phyloP scores from a whole-genome alignment of 2,329 filamentous ascomycete species.

The Clonostachys rhizophaga region DNA sequence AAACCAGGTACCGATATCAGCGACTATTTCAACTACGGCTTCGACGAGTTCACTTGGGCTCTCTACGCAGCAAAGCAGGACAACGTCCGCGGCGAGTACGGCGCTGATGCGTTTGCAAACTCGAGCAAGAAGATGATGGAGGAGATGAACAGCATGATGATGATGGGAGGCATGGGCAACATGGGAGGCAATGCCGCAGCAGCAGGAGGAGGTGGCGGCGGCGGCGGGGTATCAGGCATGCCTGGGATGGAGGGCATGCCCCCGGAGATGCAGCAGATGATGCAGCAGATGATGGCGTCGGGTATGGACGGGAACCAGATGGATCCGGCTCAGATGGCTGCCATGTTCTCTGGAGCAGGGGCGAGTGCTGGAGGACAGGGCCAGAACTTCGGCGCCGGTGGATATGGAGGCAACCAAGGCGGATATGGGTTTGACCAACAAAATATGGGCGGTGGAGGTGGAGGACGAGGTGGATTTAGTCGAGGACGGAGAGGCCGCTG shows the following conservation, averaged over 20 bases:
- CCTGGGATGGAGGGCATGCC: conserved; percentile 59
- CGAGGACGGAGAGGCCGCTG: conserved; percentile 16
- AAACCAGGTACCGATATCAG: conserved; percentile 90
- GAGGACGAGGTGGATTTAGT: conserved; percentile 23
- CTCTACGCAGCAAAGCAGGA: conserved; percentile 90
- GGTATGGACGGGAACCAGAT: conserved; percentile 64
- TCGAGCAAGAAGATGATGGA: conserved; percentile 77
- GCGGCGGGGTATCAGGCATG: conserved; percentile 29
- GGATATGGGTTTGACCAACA: conserved; percentile 43
- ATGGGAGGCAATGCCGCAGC: conserved; percentile 21
- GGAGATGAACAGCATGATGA: conserved; percentile 65
- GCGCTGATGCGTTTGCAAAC: conserved; percentile 56
- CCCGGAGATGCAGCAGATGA: conserved; percentile 62
- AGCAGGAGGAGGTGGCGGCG: conserved; percentile 19
- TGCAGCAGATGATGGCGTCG: conserved; percentile 65
- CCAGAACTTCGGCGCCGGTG: conserved; percentile 41
- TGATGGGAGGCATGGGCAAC: conserved; percentile 49
- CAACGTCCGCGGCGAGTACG: conserved; percentile 69
- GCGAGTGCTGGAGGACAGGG: conserved; percentile 36
- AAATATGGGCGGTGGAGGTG: conserved; percentile 34
- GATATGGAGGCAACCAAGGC: conserved; percentile 48
- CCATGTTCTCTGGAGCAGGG: conserved; percentile 58
- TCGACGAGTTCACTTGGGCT: conserved; percentile 98
- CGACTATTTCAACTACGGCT: conserved; percentile 99
- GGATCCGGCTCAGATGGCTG: conserved; percentile 52